These are phyloP conservation scores for Russula sp. DNA, from an alignment of 768 basidiomycete species.

Conservation along the genomic window DNA sequence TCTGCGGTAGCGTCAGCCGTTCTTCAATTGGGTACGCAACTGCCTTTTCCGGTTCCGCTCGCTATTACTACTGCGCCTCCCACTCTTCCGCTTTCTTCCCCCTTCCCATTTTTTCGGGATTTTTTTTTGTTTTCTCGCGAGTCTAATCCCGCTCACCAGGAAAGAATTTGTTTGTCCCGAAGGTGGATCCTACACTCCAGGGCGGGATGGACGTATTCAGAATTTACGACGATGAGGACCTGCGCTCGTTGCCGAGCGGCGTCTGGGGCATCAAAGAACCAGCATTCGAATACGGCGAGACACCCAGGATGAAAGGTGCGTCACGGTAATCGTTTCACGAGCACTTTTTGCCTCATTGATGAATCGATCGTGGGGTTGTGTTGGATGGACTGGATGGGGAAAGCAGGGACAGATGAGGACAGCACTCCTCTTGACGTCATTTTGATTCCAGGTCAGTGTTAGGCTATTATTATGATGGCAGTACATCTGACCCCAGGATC, in stretches of 20 bases:
- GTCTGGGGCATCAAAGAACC: slow-evolving; percentile 80
- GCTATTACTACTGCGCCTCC: no score
- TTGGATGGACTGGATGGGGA: no score
- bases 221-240: slow-evolving; percentile 57
- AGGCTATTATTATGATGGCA: no score
- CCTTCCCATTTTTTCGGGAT: background rate
- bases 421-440: slow-evolving; percentile 5
- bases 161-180: slow-evolving; percentile 70
- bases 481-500: no score
- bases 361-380: background rate
- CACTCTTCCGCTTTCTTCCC: no score
- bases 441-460: slow-evolving; percentile 28
- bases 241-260: slow-evolving; percentile 54
- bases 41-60: background rate
- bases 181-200: slow-evolving; percentile 46
- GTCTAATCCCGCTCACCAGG: slow-evolving; percentile 39
- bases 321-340: slow-evolving; percentile 21
- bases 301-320: slow-evolving; percentile 53
- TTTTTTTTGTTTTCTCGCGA: background rate
- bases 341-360: background rate
- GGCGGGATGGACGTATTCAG: slow-evolving; percentile 63
- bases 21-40: slow-evolving; percentile 50
- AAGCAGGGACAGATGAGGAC: slow-evolving; percentile 10
- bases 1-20: slow-evolving; percentile 49
- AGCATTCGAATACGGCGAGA: slow-evolving; percentile 42